These are phyloP conservation scores for Echinosophora koreensis DNA, from an alignment of 306 rosid species.

Conservation along the genomic window DNA sequence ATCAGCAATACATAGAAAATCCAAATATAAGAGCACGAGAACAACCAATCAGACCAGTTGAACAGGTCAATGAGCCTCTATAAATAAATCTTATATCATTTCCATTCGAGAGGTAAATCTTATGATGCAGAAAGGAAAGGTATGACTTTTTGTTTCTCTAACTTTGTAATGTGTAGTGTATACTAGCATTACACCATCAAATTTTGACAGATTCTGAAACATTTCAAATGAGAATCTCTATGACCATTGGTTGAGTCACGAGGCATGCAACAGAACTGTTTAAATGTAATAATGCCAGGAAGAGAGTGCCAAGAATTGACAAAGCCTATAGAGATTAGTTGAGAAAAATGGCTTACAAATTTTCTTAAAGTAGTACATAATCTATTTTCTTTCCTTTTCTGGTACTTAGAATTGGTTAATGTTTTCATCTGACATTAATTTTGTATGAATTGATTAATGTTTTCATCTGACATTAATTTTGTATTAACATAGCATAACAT, in stretches of 20 bases:
- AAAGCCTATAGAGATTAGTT: slow-evolving; percentile 14
- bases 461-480: background rate
- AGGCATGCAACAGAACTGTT: slow-evolving; percentile 22
- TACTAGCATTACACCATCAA: background rate
- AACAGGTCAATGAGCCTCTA: slow-evolving; percentile 21
- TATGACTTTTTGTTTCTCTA: slow-evolving; percentile 1
- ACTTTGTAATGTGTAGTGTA: background rate
- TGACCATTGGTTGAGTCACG: background rate
- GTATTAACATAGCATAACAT: slow-evolving; percentile 18
- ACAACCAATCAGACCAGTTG: slow-evolving; percentile 28
- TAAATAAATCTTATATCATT: slow-evolving; percentile 14
- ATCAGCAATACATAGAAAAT: background rate
- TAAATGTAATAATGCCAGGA: background rate
- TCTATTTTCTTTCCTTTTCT: slow-evolving; percentile 25
- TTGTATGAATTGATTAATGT: slow-evolving; percentile 2
- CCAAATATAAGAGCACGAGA: slow-evolving; percentile 21
- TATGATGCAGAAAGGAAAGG: slow-evolving; percentile 14
- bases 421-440: slow-evolving; percentile 9
- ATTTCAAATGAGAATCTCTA: slow-evolving; percentile 19
- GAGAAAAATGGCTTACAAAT: slow-evolving; percentile 16
- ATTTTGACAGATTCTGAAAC: slow-evolving; percentile 20
- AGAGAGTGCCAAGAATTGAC: slow-evolving; percentile 33
- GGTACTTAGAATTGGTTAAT: background rate
- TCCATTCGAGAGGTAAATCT: slow-evolving; percentile 11
- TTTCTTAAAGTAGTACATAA: slow-evolving; percentile 28